phyloP scores from a whole-genome alignment of 768 basidiomycete genomes.

The Macrolepiota fuliginosa region DNA sequence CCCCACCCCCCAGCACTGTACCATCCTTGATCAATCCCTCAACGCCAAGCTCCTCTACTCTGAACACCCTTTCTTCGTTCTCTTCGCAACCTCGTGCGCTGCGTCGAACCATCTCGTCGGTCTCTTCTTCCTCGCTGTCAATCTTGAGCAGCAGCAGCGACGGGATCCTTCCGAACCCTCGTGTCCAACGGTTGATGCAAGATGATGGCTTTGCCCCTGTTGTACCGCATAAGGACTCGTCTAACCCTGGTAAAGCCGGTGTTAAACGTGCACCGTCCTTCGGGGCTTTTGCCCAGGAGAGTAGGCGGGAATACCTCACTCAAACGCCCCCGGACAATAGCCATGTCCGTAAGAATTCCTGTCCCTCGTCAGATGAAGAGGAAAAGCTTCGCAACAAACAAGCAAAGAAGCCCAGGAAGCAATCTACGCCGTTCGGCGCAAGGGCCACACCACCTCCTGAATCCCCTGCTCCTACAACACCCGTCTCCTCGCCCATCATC shows the following conservation, averaged over 20 bases:
- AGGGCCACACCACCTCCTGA: constrained; percentile 13
- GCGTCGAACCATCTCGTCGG: constrained; percentile 46
- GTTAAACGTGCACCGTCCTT: constrained; percentile 63
- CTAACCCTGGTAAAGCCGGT: constrained; percentile 22
- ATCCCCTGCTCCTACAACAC: constrained; percentile 17
- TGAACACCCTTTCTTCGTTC: constrained; percentile 44
- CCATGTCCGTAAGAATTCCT: constrained; percentile 33
- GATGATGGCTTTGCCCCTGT: constrained; percentile 42
- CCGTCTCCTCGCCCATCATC: constrained; percentile 17
- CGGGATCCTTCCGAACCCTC: constrained; percentile 40
- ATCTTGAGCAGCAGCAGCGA: constrained; percentile 34
- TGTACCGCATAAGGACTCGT: constrained; percentile 31
- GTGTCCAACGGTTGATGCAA: constrained; percentile 50
- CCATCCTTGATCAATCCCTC: constrained; percentile 51
- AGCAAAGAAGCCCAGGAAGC: constrained; percentile 59
- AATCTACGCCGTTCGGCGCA: constrained; percentile 18
- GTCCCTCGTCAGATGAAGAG: constrained; percentile 73
- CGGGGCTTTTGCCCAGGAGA: constrained; percentile 37
- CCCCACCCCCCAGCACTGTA: constrained; percentile 36
- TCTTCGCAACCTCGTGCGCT: constrained; percentile 36
- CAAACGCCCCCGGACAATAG: constrained; percentile 13
- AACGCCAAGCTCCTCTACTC: constrained; percentile 64
- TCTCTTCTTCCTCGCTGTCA: constrained; percentile 43
- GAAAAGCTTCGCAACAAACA: constrained; percentile 59
- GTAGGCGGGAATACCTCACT: constrained; percentile 17